phyloP scores from a whole-genome alignment of 495 filamentous ascomycete species.

The Penicillium argentinense region DNA sequence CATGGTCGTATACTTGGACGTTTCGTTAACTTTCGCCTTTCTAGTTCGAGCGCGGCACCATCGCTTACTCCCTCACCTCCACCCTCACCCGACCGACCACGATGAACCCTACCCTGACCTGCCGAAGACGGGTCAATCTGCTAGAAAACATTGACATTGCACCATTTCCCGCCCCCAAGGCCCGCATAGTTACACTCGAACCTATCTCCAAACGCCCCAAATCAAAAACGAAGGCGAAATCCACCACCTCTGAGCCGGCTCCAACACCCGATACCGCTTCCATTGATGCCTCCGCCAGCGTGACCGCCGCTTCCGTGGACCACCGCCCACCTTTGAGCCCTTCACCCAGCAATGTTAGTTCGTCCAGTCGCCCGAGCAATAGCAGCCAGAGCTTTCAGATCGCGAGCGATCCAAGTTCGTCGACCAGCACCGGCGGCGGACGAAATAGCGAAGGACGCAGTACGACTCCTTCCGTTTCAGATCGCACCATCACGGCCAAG shows the following conservation, averaged over 20 bases:
- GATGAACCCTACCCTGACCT: slow-evolving; percentile 74
- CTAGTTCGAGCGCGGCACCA: slow-evolving; percentile 92
- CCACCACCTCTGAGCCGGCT: slow-evolving; percentile 32
- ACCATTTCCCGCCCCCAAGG: slow-evolving; percentile 54
- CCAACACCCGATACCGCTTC: slow-evolving; percentile 35
- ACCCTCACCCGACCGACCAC: slow-evolving; percentile 88
- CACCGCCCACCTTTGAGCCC: slow-evolving; percentile 50
- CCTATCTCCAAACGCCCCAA: slow-evolving; percentile 61
- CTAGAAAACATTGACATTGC: slow-evolving; percentile 70
- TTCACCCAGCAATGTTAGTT: slow-evolving; percentile 63
- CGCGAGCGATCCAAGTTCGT: slow-evolving; percentile 36
- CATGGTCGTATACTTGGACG: too few relatives aligned
- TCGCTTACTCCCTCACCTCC: slow-evolving; percentile 85
- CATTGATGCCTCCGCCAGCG: slow-evolving; percentile 33
- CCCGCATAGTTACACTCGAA: slow-evolving; percentile 79
- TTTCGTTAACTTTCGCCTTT: slow-evolving; percentile 5
- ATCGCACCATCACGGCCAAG: slow-evolving; percentile 82
- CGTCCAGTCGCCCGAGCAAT: slow-evolving; percentile 59
- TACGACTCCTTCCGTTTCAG: slow-evolving; percentile 39
- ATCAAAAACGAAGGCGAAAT: slow-evolving; percentile 40
- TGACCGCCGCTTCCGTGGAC: slow-evolving; percentile 27
- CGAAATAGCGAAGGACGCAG: slow-evolving; percentile 46
- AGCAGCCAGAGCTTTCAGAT: slow-evolving; percentile 56
- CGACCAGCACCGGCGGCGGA: slow-evolving; percentile 35
- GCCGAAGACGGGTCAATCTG: slow-evolving; percentile 76